Evolutionary conservation across 1,139 yeast species (phyloP), one percentile per base, ranked within the genome.

Genomic region (Pichia sp.): DNA sequence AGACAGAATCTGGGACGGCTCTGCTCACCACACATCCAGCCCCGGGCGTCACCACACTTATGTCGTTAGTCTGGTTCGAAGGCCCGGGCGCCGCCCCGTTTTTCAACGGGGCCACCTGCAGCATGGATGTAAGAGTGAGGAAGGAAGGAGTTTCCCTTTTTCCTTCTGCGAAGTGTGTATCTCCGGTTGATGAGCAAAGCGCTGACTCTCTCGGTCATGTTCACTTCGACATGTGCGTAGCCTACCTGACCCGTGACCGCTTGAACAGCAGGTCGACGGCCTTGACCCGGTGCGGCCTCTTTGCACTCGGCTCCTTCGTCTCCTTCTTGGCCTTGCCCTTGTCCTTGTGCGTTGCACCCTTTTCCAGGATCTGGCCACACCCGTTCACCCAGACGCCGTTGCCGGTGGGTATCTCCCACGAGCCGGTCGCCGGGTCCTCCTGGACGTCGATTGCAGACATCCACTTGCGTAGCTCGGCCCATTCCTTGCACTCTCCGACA

Each of bases 171-270:
- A 52, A 54, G 56, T 54, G 59, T 55, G 58, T 57, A 57, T 57
- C 59, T 57, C 59, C 59, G 59, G 52, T 53, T 57, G 58, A 55
- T 51, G 59, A 57, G 58, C 58, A 27, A 27, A 31, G 58, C 59
- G 17, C 24, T 52, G 59, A 57, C 48, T 53, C 59, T 57, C 43
- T 57, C 58, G 59, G 59, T 57, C 59, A 57, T 57, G 33, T 48
- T 57, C 59, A 54, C 56, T 53, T 42, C 47, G 49, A 57, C 59
- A 57, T 51, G 36, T 36, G 10, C 12, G 20, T 9, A 27, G 8
- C 12, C 33, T 38, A 30, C 20, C 49, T 20, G 17, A 27, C 36
- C 33, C 51, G 47, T 6, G 20, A 34, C 29, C 17, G 48, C 33
- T 55, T 55, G 14, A 55, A 55, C 20, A 55, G 38, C 27, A 53